These are phyloP conservation scores for Colletotrichum limetticola DNA, from an alignment of 2,329 filamentous ascomycete genomes.

Conservation along the genomic window DNA sequence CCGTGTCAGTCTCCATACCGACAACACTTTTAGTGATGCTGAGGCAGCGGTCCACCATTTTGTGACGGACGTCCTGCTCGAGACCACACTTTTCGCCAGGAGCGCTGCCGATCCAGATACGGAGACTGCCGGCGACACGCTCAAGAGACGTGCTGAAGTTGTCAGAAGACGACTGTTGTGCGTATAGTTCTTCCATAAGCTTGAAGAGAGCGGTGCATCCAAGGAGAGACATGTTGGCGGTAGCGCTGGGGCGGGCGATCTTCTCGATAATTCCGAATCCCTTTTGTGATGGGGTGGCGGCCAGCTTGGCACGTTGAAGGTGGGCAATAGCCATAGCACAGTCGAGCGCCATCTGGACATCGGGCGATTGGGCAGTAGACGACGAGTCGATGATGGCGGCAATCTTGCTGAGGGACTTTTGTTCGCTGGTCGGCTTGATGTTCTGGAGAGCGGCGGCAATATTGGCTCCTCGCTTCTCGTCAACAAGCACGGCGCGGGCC, in stretches of 20 bases:
- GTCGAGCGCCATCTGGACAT: slow-evolving; percentile 66
- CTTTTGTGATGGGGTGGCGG: slow-evolving; percentile 51
- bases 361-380: slow-evolving; percentile 55
- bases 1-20: slow-evolving; percentile 69
- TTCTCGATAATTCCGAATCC: slow-evolving; percentile 61
- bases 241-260: slow-evolving; percentile 55
- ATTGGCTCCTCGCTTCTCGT: slow-evolving; percentile 64
- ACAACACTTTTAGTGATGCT: slow-evolving; percentile 65
- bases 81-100: slow-evolving; percentile 63
- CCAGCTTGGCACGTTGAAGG: slow-evolving; percentile 56
- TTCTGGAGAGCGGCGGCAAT: slow-evolving; percentile 67
- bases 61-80: slow-evolving; percentile 60
- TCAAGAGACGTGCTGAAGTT: slow-evolving; percentile 62
- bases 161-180: slow-evolving; percentile 58
- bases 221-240: slow-evolving; percentile 63
- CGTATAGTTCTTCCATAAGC: slow-evolving; percentile 64
- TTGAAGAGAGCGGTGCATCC: slow-evolving; percentile 69
- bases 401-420: slow-evolving; percentile 44
- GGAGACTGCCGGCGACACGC: slow-evolving; percentile 65
- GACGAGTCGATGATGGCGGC: slow-evolving; percentile 59
- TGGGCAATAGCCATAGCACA: slow-evolving; percentile 72
- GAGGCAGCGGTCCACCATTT: slow-evolving; percentile 67
- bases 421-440: slow-evolving; percentile 54
- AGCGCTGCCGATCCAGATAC: slow-evolving; percentile 69
- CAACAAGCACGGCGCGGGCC: slow-evolving; percentile 66